Base-by-base conservation (phyloP, 768 basidiomycete species). In the Rhodocollybia butyracea region DNA sequence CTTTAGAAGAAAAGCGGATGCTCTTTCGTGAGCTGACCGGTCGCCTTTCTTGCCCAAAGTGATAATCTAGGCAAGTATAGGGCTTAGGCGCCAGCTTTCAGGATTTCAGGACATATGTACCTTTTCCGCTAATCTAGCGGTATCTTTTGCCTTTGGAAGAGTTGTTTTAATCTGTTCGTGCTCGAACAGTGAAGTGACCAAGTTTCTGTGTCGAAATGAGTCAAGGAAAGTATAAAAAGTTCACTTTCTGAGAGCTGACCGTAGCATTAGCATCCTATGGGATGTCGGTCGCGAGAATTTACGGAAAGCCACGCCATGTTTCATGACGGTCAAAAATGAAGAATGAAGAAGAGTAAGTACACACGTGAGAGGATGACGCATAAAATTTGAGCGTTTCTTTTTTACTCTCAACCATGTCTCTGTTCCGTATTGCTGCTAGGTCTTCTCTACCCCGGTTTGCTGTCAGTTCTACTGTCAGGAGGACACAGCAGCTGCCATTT, bases 151-250 rank as follows among this genome's bases (percentile, higher is more conserved):
- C 70, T 98, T 98, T 30, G 96, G 88, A 15, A 98, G 73, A 0
- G 97, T 99, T 5, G 97, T 98, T 69, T 90, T 88, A 67, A 99
- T 93, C 66, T 92, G 90, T 65, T 97, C 93, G 72, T 98, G 94
- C 66, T 98, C 85, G 55, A 99, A 81, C 31, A 98, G 80, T 4
- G 94, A 94, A 24, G 94, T 91, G 59, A 99, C 95, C 51, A 99
- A 75, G 71, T 98, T 98, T 58, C 94, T 96, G 64, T 4, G 34
- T 24, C 3, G 30, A 47, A 32, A 46, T 59, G 50, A 65, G 54
- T 48, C 50, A 56, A 45, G 34, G 51, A 22, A 31, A 17, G 13
- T 19, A 24, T 55, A 13, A 46, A 22, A 43, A 26, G 15, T 11
- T 15, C 13, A 27, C n/a, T 24, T n/a, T n/a, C n/a, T n/a, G n/a